These are phyloP conservation scores for Malania oleifera DNA, from an alignment of 164 flowering plant species.

Conservation along the genomic window DNA sequence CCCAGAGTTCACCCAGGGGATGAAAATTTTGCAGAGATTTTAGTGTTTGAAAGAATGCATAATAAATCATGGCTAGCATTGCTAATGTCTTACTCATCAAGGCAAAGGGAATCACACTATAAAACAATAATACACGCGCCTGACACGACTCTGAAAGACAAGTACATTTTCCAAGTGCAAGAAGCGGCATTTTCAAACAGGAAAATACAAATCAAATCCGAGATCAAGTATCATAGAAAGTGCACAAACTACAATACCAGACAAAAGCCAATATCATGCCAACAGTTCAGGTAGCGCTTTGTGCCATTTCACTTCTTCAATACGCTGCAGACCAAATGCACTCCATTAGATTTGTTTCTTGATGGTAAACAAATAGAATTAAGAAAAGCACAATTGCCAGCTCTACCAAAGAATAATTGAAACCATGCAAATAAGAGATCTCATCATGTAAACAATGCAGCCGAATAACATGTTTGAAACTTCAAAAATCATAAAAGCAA, in stretches of 20 bases:
- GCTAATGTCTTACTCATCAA: too few relatives aligned
- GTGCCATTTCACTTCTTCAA: constrained; percentile 34
- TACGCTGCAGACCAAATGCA: constrained; percentile 30
- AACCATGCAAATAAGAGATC: too few relatives aligned
- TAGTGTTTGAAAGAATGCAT: too few relatives aligned
- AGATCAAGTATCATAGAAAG: constrained; percentile 3
- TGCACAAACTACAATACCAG: constrained; percentile 5
- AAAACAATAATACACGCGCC: too few relatives aligned
- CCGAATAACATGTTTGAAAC: too few relatives aligned
- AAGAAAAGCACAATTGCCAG: not conserved
- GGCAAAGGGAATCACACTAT: too few relatives aligned
- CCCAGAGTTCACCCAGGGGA: too few relatives aligned
- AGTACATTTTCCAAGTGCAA: constrained; percentile 1
- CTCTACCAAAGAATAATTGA: too few relatives aligned
- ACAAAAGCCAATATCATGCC: constrained; percentile 6
- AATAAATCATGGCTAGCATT: too few relatives aligned
- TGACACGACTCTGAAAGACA: constrained; percentile 1
- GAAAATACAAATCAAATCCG: constrained; percentile 12
- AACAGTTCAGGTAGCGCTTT: not conserved
- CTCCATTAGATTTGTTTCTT: constrained; percentile 1
- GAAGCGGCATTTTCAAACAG: not conserved
- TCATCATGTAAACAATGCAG: too few relatives aligned
- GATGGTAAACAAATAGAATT: not conserved
- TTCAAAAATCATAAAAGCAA: too few relatives aligned
- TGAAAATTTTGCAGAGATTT: too few relatives aligned